Conservation (phyloP, 108 stramenopile genomes). For the Cyclostephanos invisitatus region DNA sequence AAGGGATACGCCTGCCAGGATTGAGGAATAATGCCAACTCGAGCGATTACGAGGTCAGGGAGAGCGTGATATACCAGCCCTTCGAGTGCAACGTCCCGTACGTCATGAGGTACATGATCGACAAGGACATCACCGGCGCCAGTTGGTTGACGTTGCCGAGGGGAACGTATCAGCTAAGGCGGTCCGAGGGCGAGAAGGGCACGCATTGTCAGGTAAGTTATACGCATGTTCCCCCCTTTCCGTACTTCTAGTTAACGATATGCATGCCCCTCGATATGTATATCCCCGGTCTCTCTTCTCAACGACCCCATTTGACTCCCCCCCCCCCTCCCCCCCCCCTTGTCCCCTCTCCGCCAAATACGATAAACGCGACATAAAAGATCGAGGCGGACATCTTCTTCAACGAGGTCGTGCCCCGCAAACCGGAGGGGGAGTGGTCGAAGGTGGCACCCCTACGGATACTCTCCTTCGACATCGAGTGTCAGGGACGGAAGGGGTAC, state of each 20-base stretch:
- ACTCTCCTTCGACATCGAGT: conserved; percentile 98
- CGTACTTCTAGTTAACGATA: background rate
- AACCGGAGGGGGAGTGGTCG: conserved; percentile 94
- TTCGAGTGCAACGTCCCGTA: conserved; percentile 99
- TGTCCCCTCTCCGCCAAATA: background rate
- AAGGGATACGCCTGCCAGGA: conserved; percentile 88
- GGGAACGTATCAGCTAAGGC: conserved; percentile 82
- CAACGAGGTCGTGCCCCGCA: conserved; percentile 87
- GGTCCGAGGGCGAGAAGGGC: conserved; percentile 44
- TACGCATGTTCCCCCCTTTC: background rate
- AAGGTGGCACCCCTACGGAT: conserved; percentile 96
- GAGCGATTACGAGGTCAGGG: conserved; percentile 16
- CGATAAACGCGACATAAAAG: conserved; percentile 28
- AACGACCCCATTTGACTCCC: background rate
- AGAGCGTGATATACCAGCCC: conserved; percentile 49
- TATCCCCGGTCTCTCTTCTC: too few species aligned
- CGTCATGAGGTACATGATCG: conserved; percentile 99
- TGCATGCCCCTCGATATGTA: too few species aligned
- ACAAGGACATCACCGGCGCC: conserved; percentile 90
- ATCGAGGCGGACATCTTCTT: conserved; percentile 95
- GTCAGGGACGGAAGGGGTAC: conserved; percentile 96
- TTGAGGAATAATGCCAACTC: conserved; percentile 22
- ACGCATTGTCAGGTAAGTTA: conserved; percentile 90
- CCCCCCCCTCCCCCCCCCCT: conserved; percentile 1
- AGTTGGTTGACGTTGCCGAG: conserved; percentile 93